Conservation (phyloP, 441 rosid genomes). For the Theobroma grandiflorum region DNA sequence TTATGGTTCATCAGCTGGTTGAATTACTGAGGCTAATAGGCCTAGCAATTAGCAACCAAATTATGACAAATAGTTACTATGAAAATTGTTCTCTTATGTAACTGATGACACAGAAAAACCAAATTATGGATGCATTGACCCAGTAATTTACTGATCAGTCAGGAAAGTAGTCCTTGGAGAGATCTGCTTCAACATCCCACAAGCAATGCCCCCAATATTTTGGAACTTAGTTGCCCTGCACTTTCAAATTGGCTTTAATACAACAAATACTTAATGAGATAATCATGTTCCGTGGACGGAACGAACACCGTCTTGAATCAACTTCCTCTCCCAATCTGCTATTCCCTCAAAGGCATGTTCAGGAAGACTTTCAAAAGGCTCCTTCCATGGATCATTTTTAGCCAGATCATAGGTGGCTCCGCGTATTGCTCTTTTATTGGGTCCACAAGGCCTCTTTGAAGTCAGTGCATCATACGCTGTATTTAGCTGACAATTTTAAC, state of each 20-base stretch:
- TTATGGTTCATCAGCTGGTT: background rate
- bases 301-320: slow-evolving; percentile 71
- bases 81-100: background rate
- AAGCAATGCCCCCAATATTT: slow-evolving; percentile 19
- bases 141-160: background rate
- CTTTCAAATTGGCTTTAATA: slow-evolving; percentile 5
- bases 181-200: slow-evolving; percentile 9
- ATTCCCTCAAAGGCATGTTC: slow-evolving; percentile 78
- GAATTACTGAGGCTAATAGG: background rate
- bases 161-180: slow-evolving; percentile 3
- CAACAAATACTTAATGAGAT: slow-evolving; percentile 19
- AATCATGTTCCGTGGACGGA: slow-evolving; percentile 66
- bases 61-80: background rate
- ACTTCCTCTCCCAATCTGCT: slow-evolving; percentile 89
- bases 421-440: slow-evolving; percentile 73
- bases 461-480: slow-evolving; percentile 72
- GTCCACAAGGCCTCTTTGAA: slow-evolving; percentile 84
- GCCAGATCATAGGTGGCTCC: slow-evolving; percentile 92
- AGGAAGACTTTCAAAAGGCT: slow-evolving; percentile 79
- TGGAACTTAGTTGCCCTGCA: background rate
- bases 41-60: background rate
- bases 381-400: slow-evolving; percentile 81
- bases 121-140: background rate
- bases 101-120: background rate
- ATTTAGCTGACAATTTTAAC: slow-evolving; percentile 57